A percentile compares a stretch with the other conserved stretches of the same genome.
Conservation (phyloP, 1,284 basidiomycete species). For the Chondrostereum purpureum region DNA sequence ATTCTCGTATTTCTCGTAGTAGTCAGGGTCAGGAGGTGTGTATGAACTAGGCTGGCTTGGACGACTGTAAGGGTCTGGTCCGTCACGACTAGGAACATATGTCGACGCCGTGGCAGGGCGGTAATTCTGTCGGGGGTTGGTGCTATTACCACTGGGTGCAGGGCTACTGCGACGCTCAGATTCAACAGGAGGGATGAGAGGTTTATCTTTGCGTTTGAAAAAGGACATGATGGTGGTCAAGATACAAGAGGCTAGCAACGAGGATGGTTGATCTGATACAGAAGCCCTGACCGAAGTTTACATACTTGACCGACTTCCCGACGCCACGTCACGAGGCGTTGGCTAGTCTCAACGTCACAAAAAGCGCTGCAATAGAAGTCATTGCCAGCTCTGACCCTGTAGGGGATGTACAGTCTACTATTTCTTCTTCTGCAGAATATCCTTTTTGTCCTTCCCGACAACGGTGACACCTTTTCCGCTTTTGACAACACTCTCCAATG, state of each 20-base stretch:
- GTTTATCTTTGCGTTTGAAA: constrained; percentile 66
- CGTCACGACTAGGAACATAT: constrained; percentile 3
- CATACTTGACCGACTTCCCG: no score
- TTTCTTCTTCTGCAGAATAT: constrained; percentile 25
- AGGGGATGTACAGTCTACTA: neutral
- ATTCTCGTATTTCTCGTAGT: neutral
- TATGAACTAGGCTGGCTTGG: neutral
- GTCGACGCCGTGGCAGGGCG: neutral
- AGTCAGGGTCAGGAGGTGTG: neutral
- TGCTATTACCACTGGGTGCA: neutral
- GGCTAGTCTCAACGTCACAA: neutral
- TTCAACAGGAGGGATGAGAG: constrained; percentile 63
- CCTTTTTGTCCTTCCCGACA: constrained; percentile 65
- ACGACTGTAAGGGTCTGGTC: neutral
- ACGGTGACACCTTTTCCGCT: constrained; percentile 82
- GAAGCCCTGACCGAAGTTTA: no score
- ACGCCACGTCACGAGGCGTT: no score
- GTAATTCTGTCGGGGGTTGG: neutral
- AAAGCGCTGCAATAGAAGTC: constrained; percentile 2
- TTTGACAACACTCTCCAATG: constrained; percentile 75
- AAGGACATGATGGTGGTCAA: constrained; percentile 52
- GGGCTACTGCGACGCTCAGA: constrained; percentile 17
- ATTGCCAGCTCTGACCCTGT: neutral
- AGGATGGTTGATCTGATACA: no score
- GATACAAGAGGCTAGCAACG: neutral